A percentile compares a stretch with the other conserved stretches of the same genome.
Conservation (phyloP, 768 basidiomycete species). For the Russula abietina region DNA sequence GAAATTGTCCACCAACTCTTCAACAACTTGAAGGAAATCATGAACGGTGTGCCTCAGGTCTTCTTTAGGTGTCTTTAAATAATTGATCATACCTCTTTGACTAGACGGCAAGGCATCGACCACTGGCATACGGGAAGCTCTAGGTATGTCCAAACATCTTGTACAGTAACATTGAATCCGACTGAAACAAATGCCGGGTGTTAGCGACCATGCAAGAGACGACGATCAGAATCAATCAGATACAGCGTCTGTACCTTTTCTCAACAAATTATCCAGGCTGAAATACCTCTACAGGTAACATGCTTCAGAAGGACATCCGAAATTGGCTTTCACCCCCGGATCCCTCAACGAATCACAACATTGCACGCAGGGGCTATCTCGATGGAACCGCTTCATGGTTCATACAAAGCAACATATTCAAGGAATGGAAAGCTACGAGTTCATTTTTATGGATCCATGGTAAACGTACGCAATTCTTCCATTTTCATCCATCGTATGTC, state of each 20-base stretch:
- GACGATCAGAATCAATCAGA: background rate
- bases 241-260: background rate
- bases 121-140: background rate
- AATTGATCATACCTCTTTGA: background rate
- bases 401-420: background rate
- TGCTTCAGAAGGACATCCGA: background rate
- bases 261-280: too few species aligned
- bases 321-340: background rate
- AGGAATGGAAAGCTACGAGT: background rate
- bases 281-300: background rate
- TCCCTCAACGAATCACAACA: constrained; percentile 1
- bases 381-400: background rate
- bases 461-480: background rate
- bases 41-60: background rate
- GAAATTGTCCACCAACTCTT: background rate
- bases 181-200: background rate
- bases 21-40: background rate
- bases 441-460: background rate
- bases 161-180: background rate
- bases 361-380: background rate
- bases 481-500: too few species aligned
- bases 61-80: background rate
- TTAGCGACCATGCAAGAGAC: background rate
- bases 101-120: background rate
- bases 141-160: background rate